These are phyloP conservation scores for Sinapis alba DNA, from an alignment of 441 rosid species.

Conservation along the genomic window DNA sequence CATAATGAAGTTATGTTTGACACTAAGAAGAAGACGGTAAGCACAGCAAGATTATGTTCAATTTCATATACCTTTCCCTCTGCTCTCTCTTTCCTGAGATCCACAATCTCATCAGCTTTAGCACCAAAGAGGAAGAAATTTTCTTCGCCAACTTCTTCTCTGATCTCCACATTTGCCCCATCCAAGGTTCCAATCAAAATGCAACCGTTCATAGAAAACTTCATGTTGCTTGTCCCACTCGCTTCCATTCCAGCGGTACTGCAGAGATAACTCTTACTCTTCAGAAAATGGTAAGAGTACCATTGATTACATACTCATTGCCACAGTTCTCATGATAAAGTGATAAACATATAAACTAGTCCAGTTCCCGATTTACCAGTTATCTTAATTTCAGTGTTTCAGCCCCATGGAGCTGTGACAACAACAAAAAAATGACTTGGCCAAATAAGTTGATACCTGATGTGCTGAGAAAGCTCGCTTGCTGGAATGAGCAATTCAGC, in stretches of 20 bases:
- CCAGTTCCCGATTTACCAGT: not conserved
- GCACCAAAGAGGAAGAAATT: conserved; percentile 98
- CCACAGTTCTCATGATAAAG: not conserved
- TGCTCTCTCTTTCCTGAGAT: conserved; percentile 83
- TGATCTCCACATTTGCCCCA: conserved; percentile 96
- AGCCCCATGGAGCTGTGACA: not conserved
- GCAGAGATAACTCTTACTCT: conserved; percentile 3
- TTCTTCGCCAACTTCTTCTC: conserved; percentile 91
- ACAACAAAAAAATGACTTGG: not conserved
- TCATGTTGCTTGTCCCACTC: conserved; percentile 99
- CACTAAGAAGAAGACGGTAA: conserved; percentile 6
- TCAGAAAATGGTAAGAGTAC: not conserved
- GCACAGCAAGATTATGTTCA: not conserved
- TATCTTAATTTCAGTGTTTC: not conserved
- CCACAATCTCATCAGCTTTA: conserved; percentile 74
- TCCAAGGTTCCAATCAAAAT: conserved; percentile 90
- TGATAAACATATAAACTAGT: not conserved
- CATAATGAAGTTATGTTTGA: conserved; percentile 2
- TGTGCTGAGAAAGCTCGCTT: conserved; percentile 25
- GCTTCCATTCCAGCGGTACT: conserved; percentile 99
- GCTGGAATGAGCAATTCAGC: not conserved
- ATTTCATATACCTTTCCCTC: conserved; percentile 72
- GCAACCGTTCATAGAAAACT: conserved; percentile 97
- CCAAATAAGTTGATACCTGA: not conserved
- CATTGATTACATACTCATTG: not conserved